Base-by-base conservation (phyloP, 495 filamentous ascomycete species). In the Hypoxylon lenormandii region DNA sequence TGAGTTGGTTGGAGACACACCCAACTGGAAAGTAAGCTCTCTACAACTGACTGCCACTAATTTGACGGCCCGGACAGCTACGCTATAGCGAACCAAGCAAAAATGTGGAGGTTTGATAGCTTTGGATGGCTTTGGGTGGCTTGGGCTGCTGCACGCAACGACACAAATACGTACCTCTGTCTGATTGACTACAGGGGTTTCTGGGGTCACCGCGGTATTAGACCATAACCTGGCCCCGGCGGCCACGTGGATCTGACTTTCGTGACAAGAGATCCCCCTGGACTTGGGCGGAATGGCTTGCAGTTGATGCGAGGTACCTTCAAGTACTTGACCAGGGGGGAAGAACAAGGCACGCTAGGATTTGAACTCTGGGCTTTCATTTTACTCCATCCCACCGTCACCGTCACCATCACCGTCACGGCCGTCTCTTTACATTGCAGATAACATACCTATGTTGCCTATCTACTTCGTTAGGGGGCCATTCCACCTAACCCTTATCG, bases 231-330 rank as follows among this genome's bases (percentile, higher is more conserved):
- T 76, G 74, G 76, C 60, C 78, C 78, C 64, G 69, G 75, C 77
- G 72, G 78, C 80, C 80, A 82, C 80, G 79, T 82, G 80, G 76
- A 66, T 71, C 62, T 71, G 62, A 63, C 61, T 66, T 37, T 71
- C 51, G 62, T 71, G 68, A 71, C 62, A 71, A 66, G 68, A 66
- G 68, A 66, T 71, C 68, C 68, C 46, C 68, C 68, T 71, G 68
- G 52, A 66, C 37, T 71, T 59, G 58, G 26, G 68, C 62, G 62
- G 68, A 66, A 71, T 71, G 62, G 62, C 68, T 66, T 71, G 62
- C 68, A 33, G 58, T 71, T 58, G 48, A 66, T 58, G 46, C 62
- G 59, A 66, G 51, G 68, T 71, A 71, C 68, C 68, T 66, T 42
- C 40, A 63, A 66, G 68, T 71, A 71, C 68, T 53, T 57, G 57